Base-by-base conservation (phyloP, 257 asterid genomes). In the Haberlea rhodopensis region DNA sequence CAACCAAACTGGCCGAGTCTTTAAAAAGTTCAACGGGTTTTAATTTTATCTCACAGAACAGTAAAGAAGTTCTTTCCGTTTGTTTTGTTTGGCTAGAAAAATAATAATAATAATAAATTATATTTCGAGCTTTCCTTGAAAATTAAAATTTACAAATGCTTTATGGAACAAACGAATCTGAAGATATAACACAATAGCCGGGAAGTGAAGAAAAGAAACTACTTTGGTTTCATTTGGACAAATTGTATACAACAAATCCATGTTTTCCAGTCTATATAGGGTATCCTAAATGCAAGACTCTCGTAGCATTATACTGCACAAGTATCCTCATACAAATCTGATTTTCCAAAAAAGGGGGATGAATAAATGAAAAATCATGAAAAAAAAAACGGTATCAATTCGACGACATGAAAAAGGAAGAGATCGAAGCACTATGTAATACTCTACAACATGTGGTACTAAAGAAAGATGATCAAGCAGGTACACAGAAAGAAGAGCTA, bases 401-500 rank as follows among this genome's bases (percentile, higher is more conserved):
- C 52, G 59, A 37, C 56, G 32, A 48, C 63, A 65, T 37, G n/a
- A 70, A 49, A 62, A 28, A 20, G 20, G 57, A 40, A 40, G 62
- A 22, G 57, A 73, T 57, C 40, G 23, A 59, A 43, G 45, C 49
- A 16, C 6, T 20, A n/a, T 4, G 46, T 49, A 57, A 51, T 53
- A 43, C 8, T 62, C 69, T 62, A 69, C 56, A 71, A 37, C 37
- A 79, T 40, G 32, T 43, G 49, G 57, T 40, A 61, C 59, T 28
- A 18, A 57, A 15, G 26, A 45, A 48, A 53, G 31, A 56, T n/a
- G 66, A 48, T 83, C 80, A 76, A 26, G 90, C 85, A 1, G 96
- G 90, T 68, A 87, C 71, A 60, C 99, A 94, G 80, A 82, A 94
- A 16, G 99, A 90, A 29, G 97, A 94, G 83, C 97, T 84, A 75